Evolutionary conservation across 371 early-diverging fungal genomes (phyloP).

Genomic region (Mucor velutinosus): DNA sequence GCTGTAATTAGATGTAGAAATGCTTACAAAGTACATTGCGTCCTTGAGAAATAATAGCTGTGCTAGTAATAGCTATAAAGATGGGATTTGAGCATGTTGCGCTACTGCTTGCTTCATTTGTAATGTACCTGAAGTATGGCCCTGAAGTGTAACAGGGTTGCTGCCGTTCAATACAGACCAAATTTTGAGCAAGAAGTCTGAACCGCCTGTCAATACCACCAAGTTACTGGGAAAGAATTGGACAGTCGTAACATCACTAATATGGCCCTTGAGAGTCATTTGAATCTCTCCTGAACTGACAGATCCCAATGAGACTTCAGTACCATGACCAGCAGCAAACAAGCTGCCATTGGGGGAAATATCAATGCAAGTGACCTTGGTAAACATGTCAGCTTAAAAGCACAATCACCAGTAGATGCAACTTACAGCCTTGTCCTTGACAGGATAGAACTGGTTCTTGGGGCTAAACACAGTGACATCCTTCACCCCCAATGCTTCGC

Average conservation of each 20-base stretch:
- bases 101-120: not conserved
- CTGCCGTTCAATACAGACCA: constrained; percentile 78
- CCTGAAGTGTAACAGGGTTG: constrained; percentile 74
- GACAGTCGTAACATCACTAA: constrained; percentile 67
- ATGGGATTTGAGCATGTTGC: not conserved
- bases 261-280: constrained; percentile 65
- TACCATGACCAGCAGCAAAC: constrained; percentile 51
- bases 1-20: not conserved
- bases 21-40: constrained; percentile 61
- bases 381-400: not conserved
- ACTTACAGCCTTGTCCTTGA: constrained; percentile 18
- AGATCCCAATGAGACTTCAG: constrained; percentile 45
- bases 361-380: constrained; percentile 51
- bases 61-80: constrained; percentile 53
- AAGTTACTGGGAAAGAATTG: constrained; percentile 78
- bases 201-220: constrained; percentile 70
- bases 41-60: constrained; percentile 59
- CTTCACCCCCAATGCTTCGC: constrained; percentile 13
- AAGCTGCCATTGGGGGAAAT: constrained; percentile 58
- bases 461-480: constrained; percentile 17
- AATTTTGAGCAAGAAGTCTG: constrained; percentile 70
- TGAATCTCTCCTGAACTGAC: constrained; percentile 37
- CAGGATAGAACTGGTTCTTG: constrained; percentile 9
- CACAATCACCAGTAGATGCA: not conserved
- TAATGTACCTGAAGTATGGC: constrained; percentile 61